These are phyloP conservation scores for Monosporascus ibericus DNA, from an alignment of 2,329 filamentous ascomycete species.

Conservation along the genomic window DNA sequence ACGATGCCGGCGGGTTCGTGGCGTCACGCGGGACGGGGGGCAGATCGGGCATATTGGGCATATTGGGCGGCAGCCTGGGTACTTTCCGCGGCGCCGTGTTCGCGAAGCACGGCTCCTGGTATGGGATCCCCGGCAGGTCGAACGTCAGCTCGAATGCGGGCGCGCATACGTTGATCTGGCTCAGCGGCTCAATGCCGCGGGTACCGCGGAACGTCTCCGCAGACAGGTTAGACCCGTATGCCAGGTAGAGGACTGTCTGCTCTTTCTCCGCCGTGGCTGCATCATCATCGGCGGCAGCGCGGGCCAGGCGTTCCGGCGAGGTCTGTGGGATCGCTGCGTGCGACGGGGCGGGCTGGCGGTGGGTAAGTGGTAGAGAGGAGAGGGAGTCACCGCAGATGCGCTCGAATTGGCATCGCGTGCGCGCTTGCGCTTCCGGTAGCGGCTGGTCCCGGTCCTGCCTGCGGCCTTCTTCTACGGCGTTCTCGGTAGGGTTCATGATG, in stretches of 20 bases:
- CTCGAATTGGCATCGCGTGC: neutral
- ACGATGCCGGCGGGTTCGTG: conserved; percentile 22
- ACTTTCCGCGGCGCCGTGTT: conserved; percentile 62
- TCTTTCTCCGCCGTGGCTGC: conserved; percentile 12
- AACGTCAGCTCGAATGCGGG: conserved; percentile 76
- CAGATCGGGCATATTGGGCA: neutral
- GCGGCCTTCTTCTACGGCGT: neutral
- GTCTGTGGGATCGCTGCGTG: conserved; percentile 30
- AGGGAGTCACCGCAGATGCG: neutral
- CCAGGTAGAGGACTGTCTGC: conserved; percentile 67
- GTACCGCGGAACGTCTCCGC: conserved; percentile 71
- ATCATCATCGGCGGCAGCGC: conserved; percentile 19
- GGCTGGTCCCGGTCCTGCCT: neutral
- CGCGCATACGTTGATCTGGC: conserved; percentile 73
- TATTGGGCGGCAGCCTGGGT: conserved; percentile 29
- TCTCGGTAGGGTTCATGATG: neutral
- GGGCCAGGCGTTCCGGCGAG: conserved; percentile 32
- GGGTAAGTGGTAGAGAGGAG: conserved; percentile 1
- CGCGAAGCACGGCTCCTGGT: conserved; percentile 86
- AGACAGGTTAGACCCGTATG: conserved; percentile 87
- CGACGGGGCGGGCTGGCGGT: neutral
- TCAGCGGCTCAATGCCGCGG: conserved; percentile 75
- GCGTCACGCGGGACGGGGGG: conserved; percentile 17
- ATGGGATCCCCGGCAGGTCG: conserved; percentile 79
- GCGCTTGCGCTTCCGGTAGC: neutral